These are phyloP conservation scores for Mariannaea elegans DNA, from an alignment of 2,329 filamentous ascomycete species.

Conservation along the genomic window DNA sequence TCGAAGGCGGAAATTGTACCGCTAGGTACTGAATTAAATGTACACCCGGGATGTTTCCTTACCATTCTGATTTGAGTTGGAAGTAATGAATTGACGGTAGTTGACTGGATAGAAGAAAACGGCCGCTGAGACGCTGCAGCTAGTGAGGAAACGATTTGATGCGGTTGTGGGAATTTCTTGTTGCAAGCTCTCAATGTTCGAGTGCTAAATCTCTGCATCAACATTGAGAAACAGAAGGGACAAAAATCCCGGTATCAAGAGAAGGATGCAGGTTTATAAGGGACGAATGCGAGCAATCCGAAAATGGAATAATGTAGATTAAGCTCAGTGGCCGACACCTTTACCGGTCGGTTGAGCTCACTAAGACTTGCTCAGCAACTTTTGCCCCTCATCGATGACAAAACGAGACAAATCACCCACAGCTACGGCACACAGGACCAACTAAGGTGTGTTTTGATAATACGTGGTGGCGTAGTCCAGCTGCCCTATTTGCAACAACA, in stretches of 20 bases:
- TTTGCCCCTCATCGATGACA: constrained; percentile 24
- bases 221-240: constrained; percentile 27
- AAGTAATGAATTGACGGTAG: background rate
- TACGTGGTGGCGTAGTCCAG: no score
- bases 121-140: constrained; percentile 15
- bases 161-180: constrained; percentile 4
- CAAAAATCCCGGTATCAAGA: background rate
- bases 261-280: constrained; percentile 20
- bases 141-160: constrained; percentile 20
- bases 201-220: constrained; percentile 28
- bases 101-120: constrained; percentile 1
- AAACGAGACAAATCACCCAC: no score
- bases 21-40: background rate
- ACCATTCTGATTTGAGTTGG: constrained; percentile 39
- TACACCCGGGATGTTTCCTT: constrained; percentile 1
- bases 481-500: background rate
- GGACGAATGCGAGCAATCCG: no score
- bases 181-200: constrained; percentile 29
- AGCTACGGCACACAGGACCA: no score
- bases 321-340: no score
- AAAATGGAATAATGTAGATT: no score
- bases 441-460: no score
- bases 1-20: background rate
- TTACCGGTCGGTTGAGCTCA: no score
- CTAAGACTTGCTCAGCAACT: constrained; percentile 37